Evolutionary conservation across 805 yeast genomes (phyloP), one percentile per base, ranked within the genome.

Genomic region (Starmerella kuoi): DNA sequence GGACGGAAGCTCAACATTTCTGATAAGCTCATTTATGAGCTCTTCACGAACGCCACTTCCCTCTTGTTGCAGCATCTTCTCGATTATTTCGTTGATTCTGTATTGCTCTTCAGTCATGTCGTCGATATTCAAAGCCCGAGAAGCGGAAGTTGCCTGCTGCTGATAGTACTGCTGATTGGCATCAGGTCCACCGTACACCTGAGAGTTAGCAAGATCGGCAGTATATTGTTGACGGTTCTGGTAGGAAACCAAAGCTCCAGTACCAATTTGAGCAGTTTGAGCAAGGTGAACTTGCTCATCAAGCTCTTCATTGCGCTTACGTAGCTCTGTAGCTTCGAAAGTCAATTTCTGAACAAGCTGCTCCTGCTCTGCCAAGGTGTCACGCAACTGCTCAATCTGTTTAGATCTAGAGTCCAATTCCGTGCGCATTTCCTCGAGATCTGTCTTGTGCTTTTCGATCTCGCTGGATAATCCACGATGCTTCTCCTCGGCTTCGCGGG

Each of bases 1-100:
- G n/a, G 48, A 33, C 35, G 97, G 96, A 41, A 87, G 76, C 62
- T 76, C 81, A 61, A 88, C 70, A 9, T 85, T 87, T 66, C 77
- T 80, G 57, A 91, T 68, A 47, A 91, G 67, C 5, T 44, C 37
- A 31, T 30, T 33, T 31, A 53, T 31, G 26, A 53, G 50, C 47
- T 54, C 58, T 15, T 49, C 51, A 23, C 41, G 43, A 9, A 53
- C 43, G 15, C 47, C 53, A 20, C 36, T 23, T 15, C 17, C 25
- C 5, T 42, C 25, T 28, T 47, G 48, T 19, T 34, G 46, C 30
- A 53, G 49, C 42, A 51, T 33, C 34, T 94, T 94, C 53, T 80
- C 87, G 24, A 86, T 81, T 61, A 88, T 96, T 46, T 74, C 70
- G 59, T 83, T 88, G 49, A 88, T 66, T 11, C 48, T 50, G 39